Evolutionary conservation across 768 basidiomycete species (phyloP).

Genomic region (Tephrocybe sp.): DNA sequence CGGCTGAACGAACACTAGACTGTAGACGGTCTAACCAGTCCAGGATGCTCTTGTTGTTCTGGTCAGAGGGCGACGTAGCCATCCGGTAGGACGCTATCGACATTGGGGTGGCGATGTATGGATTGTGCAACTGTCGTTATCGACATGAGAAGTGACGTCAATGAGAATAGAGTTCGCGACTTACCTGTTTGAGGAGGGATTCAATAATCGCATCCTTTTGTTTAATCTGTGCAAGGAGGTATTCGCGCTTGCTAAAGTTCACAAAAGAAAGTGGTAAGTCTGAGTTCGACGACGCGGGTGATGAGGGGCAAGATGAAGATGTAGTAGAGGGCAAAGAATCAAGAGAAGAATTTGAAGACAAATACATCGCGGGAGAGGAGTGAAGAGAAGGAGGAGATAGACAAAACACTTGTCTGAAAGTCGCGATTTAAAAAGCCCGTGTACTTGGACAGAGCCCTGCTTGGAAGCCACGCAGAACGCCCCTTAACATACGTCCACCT

Average conservation of each 20-base stretch:
- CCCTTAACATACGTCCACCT: constrained; percentile 7
- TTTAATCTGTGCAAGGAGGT: constrained; percentile 78
- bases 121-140: constrained; percentile 65
- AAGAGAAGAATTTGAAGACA: constrained; percentile 19
- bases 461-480: constrained; percentile 4
- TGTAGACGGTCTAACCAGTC: constrained; percentile 75
- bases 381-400: background rate
- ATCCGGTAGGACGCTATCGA: constrained; percentile 76
- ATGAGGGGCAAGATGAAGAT: constrained; percentile 23
- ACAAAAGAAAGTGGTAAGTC: constrained; percentile 37
- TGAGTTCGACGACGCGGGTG: constrained; percentile 30
- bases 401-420: background rate
- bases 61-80: constrained; percentile 75
- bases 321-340: constrained; percentile 20
- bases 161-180: constrained; percentile 12
- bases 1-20: constrained; percentile 50
- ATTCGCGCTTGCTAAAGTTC: constrained; percentile 74
- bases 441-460: constrained; percentile 4
- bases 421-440: constrained; percentile 13
- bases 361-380: constrained; percentile 13
- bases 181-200: constrained; percentile 76
- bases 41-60: constrained; percentile 63
- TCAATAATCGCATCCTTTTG: constrained; percentile 89
- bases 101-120: constrained; percentile 75
- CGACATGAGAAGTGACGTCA: constrained; percentile 1